Base-by-base conservation (phyloP, 2,329 filamentous ascomycete genomes). In the Paracorniculantispora psalliotae region DNA sequence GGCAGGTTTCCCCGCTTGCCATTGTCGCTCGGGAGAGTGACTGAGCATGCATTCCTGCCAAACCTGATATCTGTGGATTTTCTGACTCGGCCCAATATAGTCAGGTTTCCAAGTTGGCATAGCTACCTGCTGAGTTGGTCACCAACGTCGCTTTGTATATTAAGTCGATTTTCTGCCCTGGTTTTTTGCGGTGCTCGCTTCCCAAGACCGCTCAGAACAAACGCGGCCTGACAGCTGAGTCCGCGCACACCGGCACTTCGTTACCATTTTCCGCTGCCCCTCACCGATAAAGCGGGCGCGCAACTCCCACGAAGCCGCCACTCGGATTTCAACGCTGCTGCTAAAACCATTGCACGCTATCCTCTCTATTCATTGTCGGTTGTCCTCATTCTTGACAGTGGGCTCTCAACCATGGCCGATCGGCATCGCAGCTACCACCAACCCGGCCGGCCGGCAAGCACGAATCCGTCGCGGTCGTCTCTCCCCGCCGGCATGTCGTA, bases 391-490 rank as follows among this genome's bases (percentile, higher is more conserved):
- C 35, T 26, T 12, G 26, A 35, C 9, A 6, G 9, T 17, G 2
- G 15, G 17, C 19, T 26, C 43, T 21, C 30, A 33, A 26, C 62
- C 46, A 83, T 83, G 80, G 67, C 75, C 55, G 79, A 81, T 67
- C 77, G 78, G 62, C 77, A 79, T 67, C 75, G 67, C 60, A 64
- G 71, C 60, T 73, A 77, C 57, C 59, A 69, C 54, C 69, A 72
- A 53, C 70, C 77, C 61, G 74, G 75, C 60, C 75, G 79, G 62
- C 77, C 80, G 59, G 74, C 74, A 30, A 72, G 72, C 6, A 70
- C 72, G 68, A 81, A 74, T 57, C 80, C 81, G 50, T 81, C 79
- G 59, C 78, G 82, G 60, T 71, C 79, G 51, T 84, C 81, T 28
- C 69, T 85, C 68, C 82, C 82, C 19, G 74, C 77, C 50, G 76